phyloP scores from a whole-genome alignment of 1,284 basidiomycete genomes.

The Moesziomyces sp. region DNA sequence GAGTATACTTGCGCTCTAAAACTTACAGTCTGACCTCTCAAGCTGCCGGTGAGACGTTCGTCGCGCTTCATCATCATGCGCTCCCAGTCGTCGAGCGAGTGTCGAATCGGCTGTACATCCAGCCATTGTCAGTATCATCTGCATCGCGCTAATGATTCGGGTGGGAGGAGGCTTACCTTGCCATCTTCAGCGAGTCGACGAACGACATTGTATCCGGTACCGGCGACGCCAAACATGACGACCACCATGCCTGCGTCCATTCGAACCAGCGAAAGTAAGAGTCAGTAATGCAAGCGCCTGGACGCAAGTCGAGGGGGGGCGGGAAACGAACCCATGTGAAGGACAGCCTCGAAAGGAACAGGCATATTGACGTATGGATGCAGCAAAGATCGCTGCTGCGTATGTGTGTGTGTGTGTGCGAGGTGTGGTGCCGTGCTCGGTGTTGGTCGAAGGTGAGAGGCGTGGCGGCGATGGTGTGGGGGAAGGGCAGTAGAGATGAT shows the following conservation, averaged over 20 bases:
- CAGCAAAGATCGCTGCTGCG: background rate
- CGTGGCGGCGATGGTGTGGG: background rate
- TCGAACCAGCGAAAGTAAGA: too few relatives aligned
- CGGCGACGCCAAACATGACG: slow-evolving; percentile 66
- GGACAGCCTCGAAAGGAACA: slow-evolving; percentile 65
- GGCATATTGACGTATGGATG: slow-evolving; percentile 54
- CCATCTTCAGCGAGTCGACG: slow-evolving; percentile 63
- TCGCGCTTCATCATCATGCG: slow-evolving; percentile 67
- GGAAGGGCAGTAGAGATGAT: background rate
- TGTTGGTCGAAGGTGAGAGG: background rate
- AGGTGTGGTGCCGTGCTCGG: background rate
- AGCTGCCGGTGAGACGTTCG: slow-evolving; percentile 63
- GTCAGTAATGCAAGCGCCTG: background rate
- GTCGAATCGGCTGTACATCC: slow-evolving; percentile 55
- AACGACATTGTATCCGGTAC: slow-evolving; percentile 64
- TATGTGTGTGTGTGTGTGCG: background rate
- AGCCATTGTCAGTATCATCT: too few relatives aligned
- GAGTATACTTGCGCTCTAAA: background rate
- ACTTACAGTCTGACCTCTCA: slow-evolving; percentile 66
- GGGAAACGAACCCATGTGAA: slow-evolving; percentile 60
- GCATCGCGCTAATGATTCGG: too few relatives aligned
- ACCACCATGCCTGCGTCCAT: slow-evolving; percentile 53
- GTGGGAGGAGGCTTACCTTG: slow-evolving; percentile 53
- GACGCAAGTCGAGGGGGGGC: background rate
- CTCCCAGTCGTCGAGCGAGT: slow-evolving; percentile 67